These are phyloP conservation scores for Tetrahymena malaccensis DNA, from an alignment of 73 alveolate genomes.

Conservation along the genomic window DNA sequence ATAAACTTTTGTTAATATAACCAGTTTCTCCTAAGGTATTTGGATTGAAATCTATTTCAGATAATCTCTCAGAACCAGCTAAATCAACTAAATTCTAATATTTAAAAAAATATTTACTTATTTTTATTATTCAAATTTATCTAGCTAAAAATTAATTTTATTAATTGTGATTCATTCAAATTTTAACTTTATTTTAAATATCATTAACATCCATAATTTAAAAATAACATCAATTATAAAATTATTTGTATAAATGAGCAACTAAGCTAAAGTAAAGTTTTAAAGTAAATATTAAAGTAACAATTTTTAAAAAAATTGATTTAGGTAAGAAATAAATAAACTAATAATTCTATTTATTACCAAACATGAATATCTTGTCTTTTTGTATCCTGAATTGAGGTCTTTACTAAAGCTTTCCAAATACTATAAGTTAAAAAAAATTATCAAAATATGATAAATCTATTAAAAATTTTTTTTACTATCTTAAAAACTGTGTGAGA, in stretches of 20 bases:
- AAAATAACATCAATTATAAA: no score
- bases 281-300: no score
- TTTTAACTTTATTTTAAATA: no score
- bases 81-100: slow-evolving; percentile 80
- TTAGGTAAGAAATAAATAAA: no score
- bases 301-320: no score
- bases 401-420: neutral
- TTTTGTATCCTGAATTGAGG: neutral
- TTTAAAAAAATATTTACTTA: no score
- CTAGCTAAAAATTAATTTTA: no score
- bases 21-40: slow-evolving; percentile 73
- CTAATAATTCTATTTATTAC: neutral
- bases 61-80: slow-evolving; percentile 91
- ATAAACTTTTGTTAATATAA: slow-evolving; percentile 77
- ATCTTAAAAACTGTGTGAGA: slow-evolving; percentile 90
- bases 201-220: no score
- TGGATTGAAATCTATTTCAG: slow-evolving; percentile 47
- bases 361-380: slow-evolving; percentile 1
- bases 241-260: no score
- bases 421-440: neutral
- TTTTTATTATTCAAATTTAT: no score
- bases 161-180: no score
- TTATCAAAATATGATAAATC: neutral
- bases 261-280: no score
- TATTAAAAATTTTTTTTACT: neutral